These are phyloP conservation scores for Neurospora sp. DNA, from an alignment of 495 filamentous ascomycete species.

Conservation along the genomic window DNA sequence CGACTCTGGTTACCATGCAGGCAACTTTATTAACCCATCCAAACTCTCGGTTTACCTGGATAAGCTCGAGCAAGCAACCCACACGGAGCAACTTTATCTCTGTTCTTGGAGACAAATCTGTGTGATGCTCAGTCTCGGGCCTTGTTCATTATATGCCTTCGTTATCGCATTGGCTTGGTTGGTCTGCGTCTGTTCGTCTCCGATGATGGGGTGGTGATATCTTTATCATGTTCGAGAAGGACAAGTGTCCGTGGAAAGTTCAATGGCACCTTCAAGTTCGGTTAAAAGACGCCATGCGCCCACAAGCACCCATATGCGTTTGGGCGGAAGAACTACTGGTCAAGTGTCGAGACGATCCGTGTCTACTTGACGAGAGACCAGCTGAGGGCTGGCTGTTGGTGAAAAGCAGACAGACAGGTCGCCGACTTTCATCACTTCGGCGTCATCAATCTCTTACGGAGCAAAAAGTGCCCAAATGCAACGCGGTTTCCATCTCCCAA, in stretches of 20 bases:
- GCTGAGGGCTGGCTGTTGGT: not conserved
- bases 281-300: not conserved
- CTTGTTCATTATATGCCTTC: not conserved
- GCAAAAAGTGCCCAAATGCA: constrained; percentile 7
- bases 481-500: constrained; percentile 6
- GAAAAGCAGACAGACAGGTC: not conserved
- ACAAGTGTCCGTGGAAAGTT: not conserved
- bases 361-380: not conserved
- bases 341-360: not conserved
- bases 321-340: not conserved
- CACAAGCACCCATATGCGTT: not conserved
- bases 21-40: too few species aligned
- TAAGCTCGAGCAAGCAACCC: not conserved
- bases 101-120: constrained; percentile 9
- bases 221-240: not conserved
- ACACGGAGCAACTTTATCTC: constrained; percentile 12
- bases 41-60: constrained; percentile 14
- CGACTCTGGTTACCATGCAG: too few species aligned
- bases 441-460: not conserved
- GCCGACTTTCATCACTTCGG: not conserved
- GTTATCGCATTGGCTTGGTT: not conserved
- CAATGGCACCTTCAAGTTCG: not conserved
- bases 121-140: not conserved
- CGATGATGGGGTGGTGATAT: not conserved
- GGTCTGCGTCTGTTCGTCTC: not conserved